These are phyloP conservation scores for Penicillium desertorum DNA, from an alignment of 495 filamentous ascomycete genomes.

Conservation along the genomic window DNA sequence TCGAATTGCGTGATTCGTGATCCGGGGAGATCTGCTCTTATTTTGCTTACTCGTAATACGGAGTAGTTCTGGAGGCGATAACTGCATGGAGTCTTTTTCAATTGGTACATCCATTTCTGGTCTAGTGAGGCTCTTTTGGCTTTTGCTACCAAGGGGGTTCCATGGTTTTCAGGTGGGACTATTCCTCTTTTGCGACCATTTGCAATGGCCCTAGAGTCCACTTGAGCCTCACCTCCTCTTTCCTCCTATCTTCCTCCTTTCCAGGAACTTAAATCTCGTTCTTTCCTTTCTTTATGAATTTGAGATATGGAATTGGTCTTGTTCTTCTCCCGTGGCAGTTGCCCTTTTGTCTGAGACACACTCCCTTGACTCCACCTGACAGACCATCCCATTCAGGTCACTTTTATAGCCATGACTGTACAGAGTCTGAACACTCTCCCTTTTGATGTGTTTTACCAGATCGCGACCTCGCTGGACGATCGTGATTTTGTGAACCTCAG, in stretches of 20 bases:
- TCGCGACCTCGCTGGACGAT: conserved; percentile 48
- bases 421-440: conserved; percentile 49
- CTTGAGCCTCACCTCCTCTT: neutral
- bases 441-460: conserved; percentile 63
- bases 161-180: neutral
- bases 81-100: too few relatives aligned
- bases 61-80: too few relatives aligned
- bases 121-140: neutral
- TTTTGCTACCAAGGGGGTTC: neutral
- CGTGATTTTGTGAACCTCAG: conserved; percentile 45
- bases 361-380: neutral
- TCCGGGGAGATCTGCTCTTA: neutral
- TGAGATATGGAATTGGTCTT: neutral
- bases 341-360: neutral
- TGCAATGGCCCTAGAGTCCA: too few relatives aligned
- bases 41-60: neutral
- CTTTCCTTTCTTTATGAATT: neutral
- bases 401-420: conserved; percentile 22
- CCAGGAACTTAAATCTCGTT: neutral
- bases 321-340: neutral
- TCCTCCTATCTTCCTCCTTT: neutral
- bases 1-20: neutral
- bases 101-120: neutral
- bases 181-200: neutral
- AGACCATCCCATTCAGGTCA: neutral